phyloP scores from a whole-genome alignment of 2,329 filamentous ascomycete species.

The Colletotrichum graminicola region DNA sequence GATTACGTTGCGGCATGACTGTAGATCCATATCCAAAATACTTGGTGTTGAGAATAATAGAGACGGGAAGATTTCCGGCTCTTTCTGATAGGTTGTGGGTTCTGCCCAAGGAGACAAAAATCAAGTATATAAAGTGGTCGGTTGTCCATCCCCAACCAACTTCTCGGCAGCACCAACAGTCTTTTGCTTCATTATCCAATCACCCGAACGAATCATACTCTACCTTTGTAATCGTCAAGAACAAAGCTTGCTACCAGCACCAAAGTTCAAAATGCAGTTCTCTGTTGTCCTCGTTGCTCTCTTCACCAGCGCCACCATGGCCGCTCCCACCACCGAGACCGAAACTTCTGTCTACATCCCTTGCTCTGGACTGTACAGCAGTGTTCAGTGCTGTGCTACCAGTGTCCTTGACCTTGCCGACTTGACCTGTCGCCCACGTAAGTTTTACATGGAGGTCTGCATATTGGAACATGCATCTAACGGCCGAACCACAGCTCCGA shows the following conservation, averaged over 20 bases:
- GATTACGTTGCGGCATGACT: background rate
- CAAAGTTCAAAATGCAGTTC: conserved; percentile 33
- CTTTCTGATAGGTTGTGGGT: fast-evolving
- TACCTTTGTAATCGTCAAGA: background rate
- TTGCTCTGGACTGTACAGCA: conserved; percentile 58
- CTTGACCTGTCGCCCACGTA: conserved; percentile 64
- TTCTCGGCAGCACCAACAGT: conserved; percentile 1
- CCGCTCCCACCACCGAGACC: conserved; percentile 7
- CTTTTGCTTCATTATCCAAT: background rate
- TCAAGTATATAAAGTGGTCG: conserved; percentile 2
- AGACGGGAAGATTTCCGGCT: background rate
- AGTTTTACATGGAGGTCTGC: background rate
- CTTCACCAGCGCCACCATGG: conserved; percentile 23
- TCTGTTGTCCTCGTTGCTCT: conserved; percentile 12
- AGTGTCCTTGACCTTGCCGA: conserved; percentile 69
- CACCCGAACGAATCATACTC: background rate
- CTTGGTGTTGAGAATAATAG: background rate
- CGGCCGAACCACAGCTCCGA: conserved; percentile 11
- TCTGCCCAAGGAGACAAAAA: background rate
- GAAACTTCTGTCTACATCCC: conserved; percentile 49
- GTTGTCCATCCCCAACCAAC: background rate
- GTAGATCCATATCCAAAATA: background rate
- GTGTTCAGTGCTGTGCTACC: conserved; percentile 70
- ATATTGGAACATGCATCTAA: background rate
- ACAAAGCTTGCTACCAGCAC: background rate